These are phyloP conservation scores for Talaromyces ruber DNA, from an alignment of 495 filamentous ascomycete species.

Conservation along the genomic window DNA sequence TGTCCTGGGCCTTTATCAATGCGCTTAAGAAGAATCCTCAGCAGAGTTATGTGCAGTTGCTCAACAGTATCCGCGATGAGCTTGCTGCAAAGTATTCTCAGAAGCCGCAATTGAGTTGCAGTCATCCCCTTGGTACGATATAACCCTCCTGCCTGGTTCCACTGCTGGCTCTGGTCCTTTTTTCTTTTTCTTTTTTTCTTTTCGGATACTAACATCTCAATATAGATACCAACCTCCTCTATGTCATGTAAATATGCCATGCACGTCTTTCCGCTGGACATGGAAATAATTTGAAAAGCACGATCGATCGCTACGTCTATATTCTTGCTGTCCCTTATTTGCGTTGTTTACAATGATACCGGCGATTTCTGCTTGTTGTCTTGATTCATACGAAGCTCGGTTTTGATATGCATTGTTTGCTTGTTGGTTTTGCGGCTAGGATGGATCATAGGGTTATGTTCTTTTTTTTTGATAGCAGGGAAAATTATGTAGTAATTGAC, in stretches of 20 bases:
- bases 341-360: neutral
- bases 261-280: neutral
- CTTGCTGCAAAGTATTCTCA: conserved; percentile 85
- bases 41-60: conserved; percentile 89
- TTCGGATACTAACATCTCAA: conserved; percentile 13
- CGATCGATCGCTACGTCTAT: neutral
- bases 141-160: conserved; percentile 7
- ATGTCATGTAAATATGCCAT: conserved; percentile 47
- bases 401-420: neutral
- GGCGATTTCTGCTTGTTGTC: neutral
- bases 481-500: neutral
- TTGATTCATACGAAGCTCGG: neutral
- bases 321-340: neutral
- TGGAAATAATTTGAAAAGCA: neutral
- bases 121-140: conserved; percentile 82
- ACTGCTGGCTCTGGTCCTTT: conserved; percentile 12
- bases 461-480: neutral
- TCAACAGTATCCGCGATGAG: conserved; percentile 91
- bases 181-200: too few relatives aligned
- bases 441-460: neutral
- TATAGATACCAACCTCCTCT: conserved; percentile 50
- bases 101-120: conserved; percentile 95
- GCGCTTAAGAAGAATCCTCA: conserved; percentile 89
- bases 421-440: neutral
- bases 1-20: conserved; percentile 95